Evolutionary conservation across 768 basidiomycete species (phyloP), one percentile per base, ranked within the genome.

Genomic region (Daedaleopsis sinensis): DNA sequence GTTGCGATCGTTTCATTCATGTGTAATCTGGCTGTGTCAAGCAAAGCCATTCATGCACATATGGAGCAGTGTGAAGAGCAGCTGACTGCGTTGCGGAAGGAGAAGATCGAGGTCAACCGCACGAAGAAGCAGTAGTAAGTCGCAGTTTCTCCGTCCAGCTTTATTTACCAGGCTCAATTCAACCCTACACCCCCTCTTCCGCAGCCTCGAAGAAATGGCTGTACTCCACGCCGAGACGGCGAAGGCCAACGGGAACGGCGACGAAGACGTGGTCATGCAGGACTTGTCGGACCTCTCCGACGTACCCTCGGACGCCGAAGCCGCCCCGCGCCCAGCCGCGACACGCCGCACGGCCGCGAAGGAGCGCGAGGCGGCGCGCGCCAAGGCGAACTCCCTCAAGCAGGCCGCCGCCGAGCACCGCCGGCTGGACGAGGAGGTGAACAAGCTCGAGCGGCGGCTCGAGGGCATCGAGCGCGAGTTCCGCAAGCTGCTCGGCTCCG

Each of bases 391-490:
- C 1, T 90, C 89, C 24, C 83, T 85, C 65, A 94, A 93, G 74
- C 89, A 91, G 68, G 90, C 92, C 6, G 76, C 87, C 62, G 89
- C 90, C 15, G 94, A 96, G 68, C 90, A 88, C 68, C 89, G 91
- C 36, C 84, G 90, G 52, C 80, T 96, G 15, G 88, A 93, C 58
- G 96, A 96, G 70, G 96, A 97, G 70, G 87, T 94, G 35, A 89
- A 89, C 68, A 90, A 89, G 70, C 76, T 92, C 23, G 89, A 93
- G 71, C 84, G 89, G 44, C 82, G 90, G 43, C 82, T 98, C 19
- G 93, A 95, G 68, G 84, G 82, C 52, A 91, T 96, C 63, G 96
- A 98, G 71, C 89, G 93, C 48, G 96, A 98, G 63, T 99, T 98
- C 78, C 82, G 97, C 65, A 90, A 95, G 72, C 82, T 93, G 52